Percentiles rank a stretch among this genome's conserved stretches.
Conservation (phyloP, 306 rosid species). For the Abrus precatorius region DNA sequence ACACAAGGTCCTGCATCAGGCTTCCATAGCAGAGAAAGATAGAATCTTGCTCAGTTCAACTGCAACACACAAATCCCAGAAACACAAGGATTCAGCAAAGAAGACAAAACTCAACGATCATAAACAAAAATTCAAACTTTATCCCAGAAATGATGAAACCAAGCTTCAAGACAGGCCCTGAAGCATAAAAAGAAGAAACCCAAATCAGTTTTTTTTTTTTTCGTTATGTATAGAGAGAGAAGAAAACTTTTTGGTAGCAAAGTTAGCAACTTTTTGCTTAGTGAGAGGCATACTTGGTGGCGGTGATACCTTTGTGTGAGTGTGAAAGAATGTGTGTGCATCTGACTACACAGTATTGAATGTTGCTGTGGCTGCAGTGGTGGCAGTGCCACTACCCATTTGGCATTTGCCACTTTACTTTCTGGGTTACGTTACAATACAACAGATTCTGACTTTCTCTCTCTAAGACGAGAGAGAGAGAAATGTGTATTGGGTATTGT, state of each 20-base stretch:
- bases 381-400: conserved; percentile 47
- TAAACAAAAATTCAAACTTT: conserved; percentile 23
- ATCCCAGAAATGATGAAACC: conserved; percentile 14
- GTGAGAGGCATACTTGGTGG: conserved; percentile 57
- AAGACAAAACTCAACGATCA: background rate
- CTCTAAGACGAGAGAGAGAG: conserved; percentile 35
- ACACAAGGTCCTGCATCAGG: background rate
- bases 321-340: background rate
- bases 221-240: background rate
- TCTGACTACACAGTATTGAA: conserved; percentile 38
- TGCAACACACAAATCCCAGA: conserved; percentile 26
- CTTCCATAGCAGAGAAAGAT: conserved; percentile 13
- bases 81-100: conserved; percentile 27
- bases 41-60: conserved; percentile 36
- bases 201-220: conserved; percentile 18
- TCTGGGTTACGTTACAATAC: conserved; percentile 16
- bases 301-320: conserved; percentile 30
- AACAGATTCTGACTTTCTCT: conserved; percentile 36
- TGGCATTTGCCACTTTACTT: conserved; percentile 46
- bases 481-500: conserved; percentile 33
- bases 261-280: conserved; percentile 56
- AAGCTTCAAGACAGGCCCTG: conserved; percentile 21
- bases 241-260: conserved; percentile 41
- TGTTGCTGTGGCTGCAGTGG: conserved; percentile 31
- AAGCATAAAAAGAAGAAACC: conserved; percentile 37